A percentile compares a stretch with the other conserved stretches of the same genome.
These are phyloP conservation scores for Platanus orientalis DNA, from an alignment of 164 flowering plant species.

Conservation along the genomic window DNA sequence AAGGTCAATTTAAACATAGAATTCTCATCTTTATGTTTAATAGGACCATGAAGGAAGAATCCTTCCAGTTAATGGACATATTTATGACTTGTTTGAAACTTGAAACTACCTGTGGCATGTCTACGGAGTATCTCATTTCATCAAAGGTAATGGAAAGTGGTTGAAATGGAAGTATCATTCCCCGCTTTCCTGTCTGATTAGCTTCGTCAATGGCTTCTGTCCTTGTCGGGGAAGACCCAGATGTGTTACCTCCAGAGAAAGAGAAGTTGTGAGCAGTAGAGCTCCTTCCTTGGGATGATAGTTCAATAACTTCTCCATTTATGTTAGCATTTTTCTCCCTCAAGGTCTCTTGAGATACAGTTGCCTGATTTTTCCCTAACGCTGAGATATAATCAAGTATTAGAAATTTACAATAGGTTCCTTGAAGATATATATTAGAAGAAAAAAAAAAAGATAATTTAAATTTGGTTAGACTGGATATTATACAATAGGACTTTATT, in stretches of 20 bases:
- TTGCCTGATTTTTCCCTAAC: slow-evolving; percentile 3
- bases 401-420: no score
- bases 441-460: no score
- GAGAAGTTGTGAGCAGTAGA: neutral
- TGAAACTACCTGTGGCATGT: slow-evolving; percentile 32
- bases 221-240: slow-evolving; percentile 8
- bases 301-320: slow-evolving; percentile 17
- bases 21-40: neutral
- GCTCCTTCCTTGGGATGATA: slow-evolving; percentile 13
- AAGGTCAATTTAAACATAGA: neutral
- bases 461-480: no score
- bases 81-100: neutral
- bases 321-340: slow-evolving; percentile 4
- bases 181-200: slow-evolving; percentile 29
- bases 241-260: neutral
- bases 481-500: no score
- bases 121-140: slow-evolving; percentile 48
- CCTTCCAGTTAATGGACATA: neutral
- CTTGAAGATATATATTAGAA: no score
- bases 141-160: slow-evolving; percentile 60
- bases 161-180: slow-evolving; percentile 72
- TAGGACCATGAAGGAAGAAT: neutral
- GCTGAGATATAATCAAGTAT: no score
- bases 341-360: slow-evolving; percentile 7
- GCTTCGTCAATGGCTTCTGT: slow-evolving; percentile 13